Conservation (phyloP, 768 basidiomycete genomes). For the Amanita pallidorosea region DNA sequence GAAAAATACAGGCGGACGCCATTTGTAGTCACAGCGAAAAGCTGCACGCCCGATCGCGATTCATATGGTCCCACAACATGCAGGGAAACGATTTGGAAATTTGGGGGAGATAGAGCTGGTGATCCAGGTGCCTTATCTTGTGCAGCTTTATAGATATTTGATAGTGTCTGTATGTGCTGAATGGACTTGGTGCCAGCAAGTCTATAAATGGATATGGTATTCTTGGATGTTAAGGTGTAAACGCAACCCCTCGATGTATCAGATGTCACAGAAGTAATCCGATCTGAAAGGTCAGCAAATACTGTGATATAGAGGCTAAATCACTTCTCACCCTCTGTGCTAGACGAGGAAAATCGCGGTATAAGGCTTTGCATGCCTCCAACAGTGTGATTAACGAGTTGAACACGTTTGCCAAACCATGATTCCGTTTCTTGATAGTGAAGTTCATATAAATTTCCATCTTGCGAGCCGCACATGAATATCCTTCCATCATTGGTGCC, state of each 20-base stretch:
- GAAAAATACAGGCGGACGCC: constrained; percentile 83
- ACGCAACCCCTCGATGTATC: constrained; percentile 64
- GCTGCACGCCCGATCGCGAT: constrained; percentile 58
- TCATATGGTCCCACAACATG: constrained; percentile 60
- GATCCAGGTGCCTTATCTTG: constrained; percentile 77
- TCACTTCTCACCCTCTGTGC: constrained; percentile 46
- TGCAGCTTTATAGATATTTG: constrained; percentile 62
- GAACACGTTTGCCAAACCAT: constrained; percentile 84
- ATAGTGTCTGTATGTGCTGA: constrained; percentile 64
- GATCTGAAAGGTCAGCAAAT: constrained; percentile 35
- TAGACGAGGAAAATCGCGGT: constrained; percentile 59
- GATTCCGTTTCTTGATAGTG: constrained; percentile 85
- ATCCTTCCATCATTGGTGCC: constrained; percentile 79
- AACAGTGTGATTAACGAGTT: constrained; percentile 81
- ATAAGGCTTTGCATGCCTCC: constrained; percentile 70
- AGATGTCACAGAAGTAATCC: constrained; percentile 55
- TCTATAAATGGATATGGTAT: constrained; percentile 56
- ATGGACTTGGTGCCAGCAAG: constrained; percentile 54
- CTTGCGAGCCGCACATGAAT: constrained; percentile 80
- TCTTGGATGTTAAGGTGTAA: constrained; percentile 64
- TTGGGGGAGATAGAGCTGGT: constrained; percentile 57
- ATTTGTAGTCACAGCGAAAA: constrained; percentile 74
- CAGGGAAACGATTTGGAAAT: constrained; percentile 59
- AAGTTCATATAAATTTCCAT: constrained; percentile 86
- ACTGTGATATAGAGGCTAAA: background rate